Evolutionary conservation across 2,329 filamentous ascomycete species (phyloP).

Genomic region (Chalara sp.): DNA sequence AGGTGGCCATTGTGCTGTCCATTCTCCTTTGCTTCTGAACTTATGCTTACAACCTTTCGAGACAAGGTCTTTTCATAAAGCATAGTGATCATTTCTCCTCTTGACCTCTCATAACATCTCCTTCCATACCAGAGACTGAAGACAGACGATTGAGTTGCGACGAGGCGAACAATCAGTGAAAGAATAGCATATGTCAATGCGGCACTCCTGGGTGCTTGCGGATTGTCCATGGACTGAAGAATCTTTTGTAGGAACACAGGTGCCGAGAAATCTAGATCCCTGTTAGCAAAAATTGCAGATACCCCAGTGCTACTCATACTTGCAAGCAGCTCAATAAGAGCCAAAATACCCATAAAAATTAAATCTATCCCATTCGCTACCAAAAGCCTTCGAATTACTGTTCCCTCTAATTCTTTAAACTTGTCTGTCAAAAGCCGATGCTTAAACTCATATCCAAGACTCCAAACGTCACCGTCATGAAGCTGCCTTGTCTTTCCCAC

Average conservation of each 20-base stretch:
- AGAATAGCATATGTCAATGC: constrained; percentile 60
- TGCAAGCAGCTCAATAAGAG: constrained; percentile 53
- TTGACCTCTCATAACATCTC: constrained; percentile 73
- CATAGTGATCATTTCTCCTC: constrained; percentile 82
- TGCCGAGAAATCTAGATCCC: constrained; percentile 42
- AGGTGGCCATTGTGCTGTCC: constrained; percentile 5
- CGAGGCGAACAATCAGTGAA: constrained; percentile 52
- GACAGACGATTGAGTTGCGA: constrained; percentile 58
- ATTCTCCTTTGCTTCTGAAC: constrained; percentile 16
- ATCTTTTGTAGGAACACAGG: constrained; percentile 69
- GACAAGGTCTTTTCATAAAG: constrained; percentile 61
- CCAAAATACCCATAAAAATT: constrained; percentile 47
- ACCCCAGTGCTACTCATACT: constrained; percentile 29
- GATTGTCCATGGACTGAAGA: constrained; percentile 57
- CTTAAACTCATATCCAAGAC: constrained; percentile 73
- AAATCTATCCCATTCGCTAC: constrained; percentile 76
- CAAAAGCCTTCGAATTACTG: constrained; percentile 62
- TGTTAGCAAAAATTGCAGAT: too few species aligned
- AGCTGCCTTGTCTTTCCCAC: constrained; percentile 59
- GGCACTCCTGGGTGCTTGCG: constrained; percentile 40
- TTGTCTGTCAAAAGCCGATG: constrained; percentile 66
- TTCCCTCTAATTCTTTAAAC: constrained; percentile 67
- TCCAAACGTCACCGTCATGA: constrained; percentile 76
- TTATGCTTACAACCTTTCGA: constrained; percentile 24
- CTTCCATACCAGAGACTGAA: constrained; percentile 77